Percentiles rank a stretch among this genome's conserved stretches.
phyloP scores from a whole-genome alignment of 148 eudicot species.

The Amaranthus palmeri region DNA sequence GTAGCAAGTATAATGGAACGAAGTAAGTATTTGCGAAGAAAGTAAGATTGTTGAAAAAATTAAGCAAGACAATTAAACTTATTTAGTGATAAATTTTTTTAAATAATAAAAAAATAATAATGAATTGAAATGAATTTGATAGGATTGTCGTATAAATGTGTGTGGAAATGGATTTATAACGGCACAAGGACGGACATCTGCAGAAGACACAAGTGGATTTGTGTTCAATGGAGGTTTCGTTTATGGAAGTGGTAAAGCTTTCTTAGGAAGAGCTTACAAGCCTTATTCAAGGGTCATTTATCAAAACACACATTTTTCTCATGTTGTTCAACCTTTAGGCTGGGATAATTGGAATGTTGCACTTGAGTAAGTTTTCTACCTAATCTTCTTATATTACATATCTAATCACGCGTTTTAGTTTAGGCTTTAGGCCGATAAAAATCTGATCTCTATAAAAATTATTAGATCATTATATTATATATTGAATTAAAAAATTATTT shows the following conservation, averaged over 20 bases:
- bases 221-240: slow-evolving; percentile 29
- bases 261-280: slow-evolving; percentile 33
- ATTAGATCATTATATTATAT: background rate
- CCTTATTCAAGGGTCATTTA: slow-evolving; percentile 31
- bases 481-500: no score
- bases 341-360: slow-evolving; percentile 26
- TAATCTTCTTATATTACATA: background rate
- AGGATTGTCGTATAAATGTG: slow-evolving; percentile 12
- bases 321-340: slow-evolving; percentile 27
- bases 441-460: background rate
- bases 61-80: no score
- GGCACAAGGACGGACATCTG: slow-evolving; percentile 28
- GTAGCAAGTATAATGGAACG: no score
- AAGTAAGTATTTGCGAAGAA: no score
- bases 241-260: slow-evolving; percentile 22
- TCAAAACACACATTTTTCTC: slow-evolving; percentile 5
- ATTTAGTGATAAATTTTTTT: no score
- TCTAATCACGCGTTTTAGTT: no score
- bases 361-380: background rate
- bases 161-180: slow-evolving; percentile 28
- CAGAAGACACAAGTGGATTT: slow-evolving; percentile 25
- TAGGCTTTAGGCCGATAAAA: no score
- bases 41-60: no score
- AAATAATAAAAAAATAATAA: no score
- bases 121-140: background rate